These are phyloP conservation scores for Sclerotinia minor DNA, from an alignment of 2,329 filamentous ascomycete genomes.

Conservation along the genomic window DNA sequence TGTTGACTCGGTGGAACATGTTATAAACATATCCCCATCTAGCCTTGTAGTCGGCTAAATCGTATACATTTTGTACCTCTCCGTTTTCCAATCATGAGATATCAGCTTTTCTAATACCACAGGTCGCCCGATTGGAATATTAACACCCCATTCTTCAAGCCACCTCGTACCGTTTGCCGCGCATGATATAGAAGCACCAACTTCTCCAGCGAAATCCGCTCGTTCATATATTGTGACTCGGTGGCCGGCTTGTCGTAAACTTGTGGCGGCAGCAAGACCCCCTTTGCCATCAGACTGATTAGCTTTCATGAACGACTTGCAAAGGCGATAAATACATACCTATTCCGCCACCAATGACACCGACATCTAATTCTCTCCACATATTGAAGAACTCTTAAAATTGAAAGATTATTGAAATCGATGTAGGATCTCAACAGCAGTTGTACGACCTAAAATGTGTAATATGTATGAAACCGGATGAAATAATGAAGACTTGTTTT, in stretches of 20 bases:
- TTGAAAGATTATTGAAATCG: background rate
- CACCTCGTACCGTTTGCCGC: slow-evolving; percentile 70
- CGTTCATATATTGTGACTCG: slow-evolving; percentile 64
- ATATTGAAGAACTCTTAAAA: background rate
- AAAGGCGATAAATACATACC: background rate
- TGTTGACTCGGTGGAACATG: slow-evolving; percentile 67
- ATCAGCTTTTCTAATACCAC: slow-evolving; percentile 67
- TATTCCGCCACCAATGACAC: slow-evolving; percentile 26
- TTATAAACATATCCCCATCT: slow-evolving; percentile 60
- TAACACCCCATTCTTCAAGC: slow-evolving; percentile 68
- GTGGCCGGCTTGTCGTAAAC: slow-evolving; percentile 55
- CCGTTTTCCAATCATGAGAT: slow-evolving; percentile 69
- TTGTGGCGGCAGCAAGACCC: slow-evolving; percentile 52
- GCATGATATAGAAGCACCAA: slow-evolving; percentile 66
- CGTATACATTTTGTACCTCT: slow-evolving; percentile 63
- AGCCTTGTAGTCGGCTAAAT: slow-evolving; percentile 63
- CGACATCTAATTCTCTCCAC: slow-evolving; percentile 22
- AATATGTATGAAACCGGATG: background rate
- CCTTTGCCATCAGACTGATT: slow-evolving; percentile 38
- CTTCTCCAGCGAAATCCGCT: slow-evolving; percentile 65
- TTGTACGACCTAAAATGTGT: background rate
- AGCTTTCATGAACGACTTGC: background rate
- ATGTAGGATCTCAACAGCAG: background rate
- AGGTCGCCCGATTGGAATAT: slow-evolving; percentile 63
- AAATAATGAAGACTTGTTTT: background rate